Evolutionary conservation across 345 rosid species (phyloP).

Genomic region (Citrus sinensis): DNA sequence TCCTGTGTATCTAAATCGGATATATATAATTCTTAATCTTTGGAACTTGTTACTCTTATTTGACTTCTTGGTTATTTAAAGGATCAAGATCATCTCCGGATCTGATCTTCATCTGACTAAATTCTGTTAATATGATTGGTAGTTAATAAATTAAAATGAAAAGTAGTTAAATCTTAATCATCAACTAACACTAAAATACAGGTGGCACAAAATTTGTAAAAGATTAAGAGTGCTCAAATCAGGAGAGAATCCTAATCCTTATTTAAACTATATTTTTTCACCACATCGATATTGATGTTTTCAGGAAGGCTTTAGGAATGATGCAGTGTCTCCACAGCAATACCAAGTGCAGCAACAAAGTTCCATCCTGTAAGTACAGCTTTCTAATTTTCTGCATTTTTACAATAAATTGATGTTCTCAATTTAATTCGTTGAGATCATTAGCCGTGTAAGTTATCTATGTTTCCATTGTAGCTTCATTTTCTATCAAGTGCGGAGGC

Average conservation of each 20-base stretch:
- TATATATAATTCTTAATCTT: background rate
- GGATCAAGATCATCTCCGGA: too few relatives aligned
- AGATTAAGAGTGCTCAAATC: too few relatives aligned
- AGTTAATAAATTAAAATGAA: too few relatives aligned
- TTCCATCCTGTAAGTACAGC: constrained; percentile 36
- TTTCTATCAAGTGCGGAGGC: constrained; percentile 58
- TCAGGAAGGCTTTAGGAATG: constrained; percentile 39
- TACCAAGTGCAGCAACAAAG: constrained; percentile 35
- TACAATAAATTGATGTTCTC: background rate
- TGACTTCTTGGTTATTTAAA: background rate
- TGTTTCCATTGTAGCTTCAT: constrained; percentile 39
- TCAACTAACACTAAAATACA: too few relatives aligned
- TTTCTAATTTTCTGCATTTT: background rate
- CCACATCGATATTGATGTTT: constrained; percentile 4
- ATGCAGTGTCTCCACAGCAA: constrained; percentile 41
- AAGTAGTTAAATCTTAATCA: too few relatives aligned
- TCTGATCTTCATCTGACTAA: too few relatives aligned
- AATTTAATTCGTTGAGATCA: background rate
- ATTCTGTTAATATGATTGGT: too few relatives aligned
- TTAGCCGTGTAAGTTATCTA: background rate
- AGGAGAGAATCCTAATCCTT: too few relatives aligned
- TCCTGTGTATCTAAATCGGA: background rate
- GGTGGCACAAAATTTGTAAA: too few relatives aligned
- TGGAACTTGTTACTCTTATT: background rate
- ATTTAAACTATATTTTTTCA: background rate